Conservation (phyloP, 768 basidiomycete species). For the Suillus subaureus region DNA sequence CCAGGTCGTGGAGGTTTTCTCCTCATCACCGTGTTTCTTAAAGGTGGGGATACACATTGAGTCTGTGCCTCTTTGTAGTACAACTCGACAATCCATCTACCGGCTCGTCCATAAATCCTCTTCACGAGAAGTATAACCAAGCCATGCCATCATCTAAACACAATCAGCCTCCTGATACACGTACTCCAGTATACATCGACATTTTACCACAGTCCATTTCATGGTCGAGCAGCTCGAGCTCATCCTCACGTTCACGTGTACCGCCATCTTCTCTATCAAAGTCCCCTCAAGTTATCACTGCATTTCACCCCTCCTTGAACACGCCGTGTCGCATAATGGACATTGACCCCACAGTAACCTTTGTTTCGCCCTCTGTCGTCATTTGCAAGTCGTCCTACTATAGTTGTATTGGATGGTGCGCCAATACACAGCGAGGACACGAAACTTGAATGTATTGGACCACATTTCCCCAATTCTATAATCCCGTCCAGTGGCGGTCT, state of each 20-base stretch:
- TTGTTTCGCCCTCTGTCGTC: slow-evolving; percentile 51
- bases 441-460: slow-evolving; percentile 33
- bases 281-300: neutral
- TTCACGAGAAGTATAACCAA: slow-evolving; percentile 13
- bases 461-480: slow-evolving; percentile 26
- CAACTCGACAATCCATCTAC: too few species aligned
- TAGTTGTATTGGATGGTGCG: slow-evolving; percentile 51
- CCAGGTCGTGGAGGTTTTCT: slow-evolving; percentile 23
- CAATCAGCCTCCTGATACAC: slow-evolving; percentile 25
- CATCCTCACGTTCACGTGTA: slow-evolving; percentile 1
- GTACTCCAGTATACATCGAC: slow-evolving; percentile 36
- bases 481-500: slow-evolving; percentile 28
- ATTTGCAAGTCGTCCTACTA: slow-evolving; percentile 56
- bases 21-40: slow-evolving; percentile 14
- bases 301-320: slow-evolving; percentile 11
- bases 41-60: slow-evolving; percentile 5
- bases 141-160: slow-evolving; percentile 25
- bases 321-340: slow-evolving; percentile 53
- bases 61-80: neutral
- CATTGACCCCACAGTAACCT: slow-evolving; percentile 73
- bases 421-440: slow-evolving; percentile 23
- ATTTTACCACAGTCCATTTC: slow-evolving; percentile 27
- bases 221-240: neutral
- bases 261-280: slow-evolving; percentile 8
- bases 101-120: slow-evolving; percentile 13